Evolutionary conservation across 306 rosid species (phyloP).

Genomic region (Senna tora): DNA sequence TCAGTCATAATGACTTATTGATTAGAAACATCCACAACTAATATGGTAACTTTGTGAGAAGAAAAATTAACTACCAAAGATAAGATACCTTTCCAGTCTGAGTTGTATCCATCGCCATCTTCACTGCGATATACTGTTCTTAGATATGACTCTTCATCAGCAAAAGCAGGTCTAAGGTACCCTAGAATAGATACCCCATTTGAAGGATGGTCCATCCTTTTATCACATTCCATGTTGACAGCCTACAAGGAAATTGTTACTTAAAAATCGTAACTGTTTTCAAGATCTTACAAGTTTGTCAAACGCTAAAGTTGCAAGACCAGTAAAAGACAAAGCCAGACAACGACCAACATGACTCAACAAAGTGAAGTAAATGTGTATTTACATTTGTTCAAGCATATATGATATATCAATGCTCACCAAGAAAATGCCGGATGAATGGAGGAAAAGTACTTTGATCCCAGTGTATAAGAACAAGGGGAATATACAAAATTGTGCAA

Average conservation of each 20-base stretch:
- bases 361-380: not conserved
- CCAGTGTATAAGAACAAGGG: no score
- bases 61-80: not conserved
- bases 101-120: conserved; percentile 61
- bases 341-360: not conserved
- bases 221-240: conserved; percentile 53
- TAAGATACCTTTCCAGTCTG: conserved; percentile 69
- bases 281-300: conserved; percentile 28
- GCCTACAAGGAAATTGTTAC: conserved; percentile 55
- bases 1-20: not conserved
- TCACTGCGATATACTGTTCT: conserved; percentile 56
- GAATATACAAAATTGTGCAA: no score
- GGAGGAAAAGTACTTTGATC: no score
- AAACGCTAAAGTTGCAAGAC: conserved; percentile 3
- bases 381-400: not conserved
- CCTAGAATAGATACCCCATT: conserved; percentile 92
- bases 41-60: not conserved
- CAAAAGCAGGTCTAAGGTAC: conserved; percentile 74
- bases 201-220: conserved; percentile 76
- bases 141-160: conserved; percentile 73
- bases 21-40: conserved; percentile 10
- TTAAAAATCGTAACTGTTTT: conserved; percentile 39
- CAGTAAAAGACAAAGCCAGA: not conserved
- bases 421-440: no score
- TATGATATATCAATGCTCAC: not conserved